These are phyloP conservation scores for Amphichorda felina DNA, from an alignment of 2,329 filamentous ascomycete genomes.

Conservation along the genomic window DNA sequence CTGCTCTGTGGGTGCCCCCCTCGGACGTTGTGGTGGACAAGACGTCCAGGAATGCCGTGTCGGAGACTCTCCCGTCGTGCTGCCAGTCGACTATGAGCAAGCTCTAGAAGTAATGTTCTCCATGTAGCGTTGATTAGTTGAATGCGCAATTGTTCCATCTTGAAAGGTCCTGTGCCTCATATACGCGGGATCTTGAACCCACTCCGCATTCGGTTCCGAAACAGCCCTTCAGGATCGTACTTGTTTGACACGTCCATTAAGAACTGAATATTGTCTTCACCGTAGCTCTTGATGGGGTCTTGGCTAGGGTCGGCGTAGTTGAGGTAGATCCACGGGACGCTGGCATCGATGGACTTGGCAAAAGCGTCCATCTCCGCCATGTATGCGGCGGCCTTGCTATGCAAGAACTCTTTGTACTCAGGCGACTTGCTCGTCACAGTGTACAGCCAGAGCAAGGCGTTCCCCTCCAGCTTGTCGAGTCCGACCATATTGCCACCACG, in stretches of 20 bases:
- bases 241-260: conserved; percentile 14
- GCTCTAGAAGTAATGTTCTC: too few species aligned
- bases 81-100: too few species aligned
- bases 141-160: too few species aligned
- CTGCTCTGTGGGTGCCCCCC: conserved; percentile 69
- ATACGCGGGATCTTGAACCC: too few species aligned
- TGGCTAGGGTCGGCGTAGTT: conserved; percentile 24
- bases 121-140: too few species aligned
- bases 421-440: conserved; percentile 24
- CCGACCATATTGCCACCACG: conserved; percentile 19
- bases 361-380: conserved; percentile 11
- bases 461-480: conserved; percentile 18
- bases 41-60: too few species aligned
- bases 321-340: conserved; percentile 24
- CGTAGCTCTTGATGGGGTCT: conserved; percentile 19
- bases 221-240: conserved; percentile 21
- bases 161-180: too few species aligned
- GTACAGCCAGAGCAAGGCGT: conserved; percentile 21
- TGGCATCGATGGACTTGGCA: conserved; percentile 12
- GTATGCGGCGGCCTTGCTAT: conserved; percentile 11
- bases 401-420: conserved; percentile 16
- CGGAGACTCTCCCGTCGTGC: too few species aligned
- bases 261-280: conserved; percentile 18
- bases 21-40: too few species aligned
- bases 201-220: conserved; percentile 14